phyloP scores from a whole-genome alignment of 202 grass and related monocot species.

The Alloteropsis angusta region DNA sequence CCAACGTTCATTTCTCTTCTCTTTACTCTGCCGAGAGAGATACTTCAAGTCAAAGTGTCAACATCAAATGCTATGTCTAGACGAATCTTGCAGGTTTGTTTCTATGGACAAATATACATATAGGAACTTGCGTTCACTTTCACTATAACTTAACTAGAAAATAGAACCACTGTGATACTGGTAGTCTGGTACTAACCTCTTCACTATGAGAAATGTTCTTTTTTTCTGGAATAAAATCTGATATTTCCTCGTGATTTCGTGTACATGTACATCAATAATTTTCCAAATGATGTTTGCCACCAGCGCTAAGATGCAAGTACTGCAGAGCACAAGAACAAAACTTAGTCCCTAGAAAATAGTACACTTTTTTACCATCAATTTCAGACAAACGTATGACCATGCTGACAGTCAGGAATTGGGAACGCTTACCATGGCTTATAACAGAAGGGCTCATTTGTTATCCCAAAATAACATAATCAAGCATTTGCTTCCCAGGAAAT shows the following conservation, averaged over 20 bases:
- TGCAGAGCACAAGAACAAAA: neutral
- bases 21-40: neutral
- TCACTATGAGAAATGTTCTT: neutral
- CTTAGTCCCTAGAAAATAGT: neutral
- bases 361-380: neutral
- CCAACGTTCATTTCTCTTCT: neutral
- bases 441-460: neutral
- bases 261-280: neutral
- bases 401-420: neutral
- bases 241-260: neutral
- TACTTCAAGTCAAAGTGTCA: neutral
- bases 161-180: neutral
- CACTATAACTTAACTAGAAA: neutral
- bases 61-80: neutral
- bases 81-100: neutral
- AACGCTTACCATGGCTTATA: neutral
- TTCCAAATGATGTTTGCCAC: neutral
- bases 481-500: neutral
- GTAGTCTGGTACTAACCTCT: neutral
- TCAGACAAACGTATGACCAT: neutral
- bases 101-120: neutral
- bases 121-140: slow-evolving; percentile 1
- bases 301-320: slow-evolving; percentile 3
- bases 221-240: neutral
- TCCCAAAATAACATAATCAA: neutral